A percentile compares a stretch with the other conserved stretches of the same genome.
Conservation (phyloP, 345 rosid genomes). For the Balakata baccata region DNA sequence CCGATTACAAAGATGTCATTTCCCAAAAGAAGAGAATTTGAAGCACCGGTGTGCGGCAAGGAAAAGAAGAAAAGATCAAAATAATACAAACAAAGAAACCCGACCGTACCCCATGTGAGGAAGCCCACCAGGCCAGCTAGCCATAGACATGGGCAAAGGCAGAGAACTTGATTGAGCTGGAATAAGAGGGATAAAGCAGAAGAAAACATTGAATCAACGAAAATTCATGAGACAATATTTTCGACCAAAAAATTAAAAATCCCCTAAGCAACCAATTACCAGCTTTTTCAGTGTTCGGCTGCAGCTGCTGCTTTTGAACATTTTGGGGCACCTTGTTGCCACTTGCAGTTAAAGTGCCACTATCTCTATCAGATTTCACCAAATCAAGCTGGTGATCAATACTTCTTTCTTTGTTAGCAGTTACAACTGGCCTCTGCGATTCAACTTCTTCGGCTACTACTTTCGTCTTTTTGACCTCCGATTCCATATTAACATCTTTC, state of each 20-base stretch:
- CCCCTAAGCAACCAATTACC: constrained; percentile 31
- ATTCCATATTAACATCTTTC: constrained; percentile 38
- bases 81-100: constrained; percentile 1
- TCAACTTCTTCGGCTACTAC: constrained; percentile 39
- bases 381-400: constrained; percentile 73
- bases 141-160: constrained; percentile 69
- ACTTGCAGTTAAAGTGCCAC: constrained; percentile 22
- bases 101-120: constrained; percentile 86
- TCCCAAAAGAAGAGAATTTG: constrained; percentile 6
- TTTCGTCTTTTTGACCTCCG: constrained; percentile 49
- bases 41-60: neutral
- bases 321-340: constrained; percentile 46
- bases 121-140: constrained; percentile 92
- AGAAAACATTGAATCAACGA: constrained; percentile 9
- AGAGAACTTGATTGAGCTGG: constrained; percentile 67
- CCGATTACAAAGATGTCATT: constrained; percentile 25
- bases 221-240: neutral
- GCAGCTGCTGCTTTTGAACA: constrained; percentile 54
- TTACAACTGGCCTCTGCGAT: constrained; percentile 38
- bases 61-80: neutral
- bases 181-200: neutral
- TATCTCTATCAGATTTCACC: constrained; percentile 66
- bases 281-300: constrained; percentile 45
- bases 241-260: neutral
- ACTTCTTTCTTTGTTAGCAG: constrained; percentile 43